Percentiles rank a stretch among this genome's conserved stretches.
Conservation (phyloP, 1,284 basidiomycete genomes). For the Tilletia indica region DNA sequence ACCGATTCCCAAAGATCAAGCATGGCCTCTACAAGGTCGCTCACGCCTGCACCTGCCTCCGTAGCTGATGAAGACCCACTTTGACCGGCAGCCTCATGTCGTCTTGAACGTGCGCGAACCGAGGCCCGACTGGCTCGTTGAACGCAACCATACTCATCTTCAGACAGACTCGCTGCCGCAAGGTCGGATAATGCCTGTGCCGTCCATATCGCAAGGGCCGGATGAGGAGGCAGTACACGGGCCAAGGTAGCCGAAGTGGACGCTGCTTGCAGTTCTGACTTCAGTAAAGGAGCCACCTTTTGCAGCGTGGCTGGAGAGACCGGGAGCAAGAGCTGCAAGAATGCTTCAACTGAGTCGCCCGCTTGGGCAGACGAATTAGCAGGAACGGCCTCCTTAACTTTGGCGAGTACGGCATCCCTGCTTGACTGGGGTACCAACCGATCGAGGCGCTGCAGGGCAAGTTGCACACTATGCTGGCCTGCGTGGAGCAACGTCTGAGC, state of each 20-base stretch:
- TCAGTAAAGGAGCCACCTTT: not conserved
- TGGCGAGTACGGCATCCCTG: not conserved
- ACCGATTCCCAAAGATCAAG: slow-evolving; percentile 12
- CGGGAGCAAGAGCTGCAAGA: slow-evolving; percentile 6
- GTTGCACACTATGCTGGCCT: not conserved
- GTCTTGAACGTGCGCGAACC: not conserved
- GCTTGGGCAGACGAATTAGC: not conserved
- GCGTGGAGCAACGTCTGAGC: not conserved
- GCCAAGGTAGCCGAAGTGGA: not conserved
- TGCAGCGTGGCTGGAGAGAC: not conserved
- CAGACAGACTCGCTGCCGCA: slow-evolving; percentile 4
- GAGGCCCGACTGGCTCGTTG: slow-evolving; percentile 11
- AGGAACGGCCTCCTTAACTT: not conserved
- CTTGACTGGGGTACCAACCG: not conserved
- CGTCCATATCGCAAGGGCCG: slow-evolving; percentile 5
- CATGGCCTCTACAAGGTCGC: slow-evolving; percentile 4
- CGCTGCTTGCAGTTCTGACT: not conserved
- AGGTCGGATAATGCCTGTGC: slow-evolving; percentile 3
- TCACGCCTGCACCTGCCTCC: slow-evolving; percentile 4
- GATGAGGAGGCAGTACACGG: slow-evolving; percentile 8
- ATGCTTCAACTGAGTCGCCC: not conserved
- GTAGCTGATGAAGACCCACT: not conserved
- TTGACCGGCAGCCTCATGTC: not conserved
- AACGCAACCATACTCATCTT: slow-evolving; percentile 13
- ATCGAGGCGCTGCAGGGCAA: not conserved